phyloP scores from a whole-genome alignment of 257 asterid genomes.

The Apocynum venetum region DNA sequence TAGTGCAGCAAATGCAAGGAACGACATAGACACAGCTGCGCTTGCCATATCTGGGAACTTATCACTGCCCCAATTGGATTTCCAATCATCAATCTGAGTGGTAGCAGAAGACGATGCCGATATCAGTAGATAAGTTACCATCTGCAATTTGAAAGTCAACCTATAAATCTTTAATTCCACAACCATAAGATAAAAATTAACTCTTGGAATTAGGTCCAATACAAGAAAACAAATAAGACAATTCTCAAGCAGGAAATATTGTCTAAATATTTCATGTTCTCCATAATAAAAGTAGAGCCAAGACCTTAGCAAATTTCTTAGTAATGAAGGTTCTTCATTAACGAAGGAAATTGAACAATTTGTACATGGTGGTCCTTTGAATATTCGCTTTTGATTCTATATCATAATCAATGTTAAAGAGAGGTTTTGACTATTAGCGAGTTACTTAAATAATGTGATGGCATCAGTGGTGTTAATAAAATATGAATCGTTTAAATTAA shows the following conservation, averaged over 20 bases:
- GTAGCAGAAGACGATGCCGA: slow-evolving; percentile 94
- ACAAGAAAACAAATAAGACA: not conserved
- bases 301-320: not conserved
- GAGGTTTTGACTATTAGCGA: not conserved
- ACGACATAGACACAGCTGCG: slow-evolving; percentile 65
- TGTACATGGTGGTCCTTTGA: not conserved
- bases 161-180: not conserved
- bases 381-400: no score
- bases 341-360: not conserved
- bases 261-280: not conserved
- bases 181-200: not conserved
- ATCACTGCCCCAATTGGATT: slow-evolving; percentile 78
- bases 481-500: not conserved
- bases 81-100: slow-evolving; percentile 74
- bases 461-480: not conserved
- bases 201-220: not conserved
- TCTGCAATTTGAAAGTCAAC: slow-evolving; percentile 35
- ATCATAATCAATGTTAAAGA: not conserved
- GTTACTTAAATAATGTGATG: no score
- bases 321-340: no score
- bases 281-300: not conserved
- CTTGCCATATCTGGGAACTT: slow-evolving; percentile 79
- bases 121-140: slow-evolving; percentile 75
- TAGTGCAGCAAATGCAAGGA: slow-evolving; percentile 70
- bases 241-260: not conserved